phyloP scores from a whole-genome alignment of 352 stramenopile species.

The Aphanomyces stellatus region DNA sequence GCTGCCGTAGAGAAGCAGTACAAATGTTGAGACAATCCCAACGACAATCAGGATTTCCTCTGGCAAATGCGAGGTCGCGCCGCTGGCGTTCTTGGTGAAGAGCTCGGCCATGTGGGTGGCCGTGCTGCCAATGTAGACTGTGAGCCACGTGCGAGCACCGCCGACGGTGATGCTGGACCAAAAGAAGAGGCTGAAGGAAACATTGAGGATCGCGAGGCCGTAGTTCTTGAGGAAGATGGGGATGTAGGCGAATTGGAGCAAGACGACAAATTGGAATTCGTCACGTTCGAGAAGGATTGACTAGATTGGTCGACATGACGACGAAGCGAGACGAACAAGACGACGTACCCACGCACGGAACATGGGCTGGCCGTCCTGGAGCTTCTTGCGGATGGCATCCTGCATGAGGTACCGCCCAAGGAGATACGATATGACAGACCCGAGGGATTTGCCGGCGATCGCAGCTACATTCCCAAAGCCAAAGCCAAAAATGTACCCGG shows the following conservation, averaged over 20 bases:
- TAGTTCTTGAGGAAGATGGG: constrained; percentile 83
- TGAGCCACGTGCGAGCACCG: constrained; percentile 59
- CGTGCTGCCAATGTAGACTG: constrained; percentile 63
- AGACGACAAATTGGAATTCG: constrained; percentile 58
- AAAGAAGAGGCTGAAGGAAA: constrained; percentile 54
- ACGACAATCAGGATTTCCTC: constrained; percentile 1
- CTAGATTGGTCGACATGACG: too few relatives aligned
- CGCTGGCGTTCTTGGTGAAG: background rate
- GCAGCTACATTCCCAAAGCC: constrained; percentile 53
- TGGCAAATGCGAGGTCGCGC: background rate
- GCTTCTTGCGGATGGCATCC: constrained; percentile 48
- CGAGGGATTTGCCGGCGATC: constrained; percentile 49
- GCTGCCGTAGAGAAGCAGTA: background rate
- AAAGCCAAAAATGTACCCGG: constrained; percentile 71
- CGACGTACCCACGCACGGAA: constrained; percentile 41
- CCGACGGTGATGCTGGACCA: constrained; percentile 53
- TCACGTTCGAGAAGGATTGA: constrained; percentile 47
- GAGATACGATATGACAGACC: constrained; percentile 53
- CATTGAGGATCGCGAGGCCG: constrained; percentile 63
- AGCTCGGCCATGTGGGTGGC: constrained; percentile 21
- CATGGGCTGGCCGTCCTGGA: constrained; percentile 56
- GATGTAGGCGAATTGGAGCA: constrained; percentile 72
- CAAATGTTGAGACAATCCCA: background rate
- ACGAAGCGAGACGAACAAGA: too few relatives aligned
- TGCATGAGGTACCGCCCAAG: constrained; percentile 65